Conservation (phyloP, 2,329 filamentous ascomycete genomes). For the Thelonectria olida region DNA sequence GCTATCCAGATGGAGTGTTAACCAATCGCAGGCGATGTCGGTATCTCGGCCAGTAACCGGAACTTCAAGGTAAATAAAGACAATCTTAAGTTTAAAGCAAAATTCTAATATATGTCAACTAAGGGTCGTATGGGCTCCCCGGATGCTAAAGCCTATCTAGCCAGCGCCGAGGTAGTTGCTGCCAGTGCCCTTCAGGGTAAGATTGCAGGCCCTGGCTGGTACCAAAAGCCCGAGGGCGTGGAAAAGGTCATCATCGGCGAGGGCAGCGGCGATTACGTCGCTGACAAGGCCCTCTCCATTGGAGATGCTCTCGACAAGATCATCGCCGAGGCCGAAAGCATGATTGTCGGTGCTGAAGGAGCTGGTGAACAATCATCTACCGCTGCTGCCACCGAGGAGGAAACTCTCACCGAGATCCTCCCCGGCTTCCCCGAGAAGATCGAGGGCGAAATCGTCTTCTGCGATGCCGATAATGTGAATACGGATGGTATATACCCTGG, state of each 20-base stretch:
- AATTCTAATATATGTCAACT: too few species aligned
- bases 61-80: too few species aligned
- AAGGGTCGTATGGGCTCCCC: constrained; percentile 80
- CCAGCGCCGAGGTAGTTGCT: constrained; percentile 90
- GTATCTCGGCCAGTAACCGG: constrained; percentile 83
- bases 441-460: constrained; percentile 85
- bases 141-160: constrained; percentile 81
- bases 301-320: constrained; percentile 78
- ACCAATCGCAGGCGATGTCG: too few species aligned
- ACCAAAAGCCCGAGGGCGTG: constrained; percentile 74
- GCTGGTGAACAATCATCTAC: neutral
- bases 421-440: constrained; percentile 89
- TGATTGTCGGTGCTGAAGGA: constrained; percentile 63
- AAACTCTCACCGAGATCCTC: constrained; percentile 73
- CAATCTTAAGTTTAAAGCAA: too few species aligned
- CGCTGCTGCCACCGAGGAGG: constrained; percentile 41
- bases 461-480: constrained; percentile 64
- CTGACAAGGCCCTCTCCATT: constrained; percentile 72
- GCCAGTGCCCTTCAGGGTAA: constrained; percentile 81
- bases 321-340: constrained; percentile 72
- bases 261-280: constrained; percentile 71
- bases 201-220: constrained; percentile 82
- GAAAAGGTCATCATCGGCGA: constrained; percentile 75
- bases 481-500: constrained; percentile 94
- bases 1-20: too few species aligned